These are phyloP conservation scores for Ustilago esculenta DNA, from an alignment of 1,284 basidiomycete genomes.

Conservation along the genomic window DNA sequence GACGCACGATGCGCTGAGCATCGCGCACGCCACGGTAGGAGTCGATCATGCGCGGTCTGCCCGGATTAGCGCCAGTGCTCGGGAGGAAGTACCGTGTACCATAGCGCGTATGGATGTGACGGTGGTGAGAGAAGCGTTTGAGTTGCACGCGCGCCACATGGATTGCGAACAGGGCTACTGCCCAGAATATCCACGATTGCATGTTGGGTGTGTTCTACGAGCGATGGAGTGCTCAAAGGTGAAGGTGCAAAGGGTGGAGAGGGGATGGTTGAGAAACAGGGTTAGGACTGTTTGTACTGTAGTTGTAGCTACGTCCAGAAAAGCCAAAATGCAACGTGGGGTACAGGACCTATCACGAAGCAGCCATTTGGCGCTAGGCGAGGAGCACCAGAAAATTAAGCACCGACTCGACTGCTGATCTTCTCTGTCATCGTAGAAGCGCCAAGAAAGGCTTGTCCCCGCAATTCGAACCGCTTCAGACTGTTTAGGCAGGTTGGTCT, in stretches of 20 bases:
- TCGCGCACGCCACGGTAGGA: constrained; percentile 39
- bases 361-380: no score
- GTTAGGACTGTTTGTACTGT: no score
- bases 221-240: no score
- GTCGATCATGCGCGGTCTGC: constrained; percentile 43
- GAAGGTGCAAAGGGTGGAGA: no score
- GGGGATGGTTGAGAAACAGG: no score
- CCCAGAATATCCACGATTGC: constrained; percentile 7
- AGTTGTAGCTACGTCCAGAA: background rate
- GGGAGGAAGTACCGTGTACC: constrained; percentile 24
- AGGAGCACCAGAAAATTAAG: no score
- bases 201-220: no score
- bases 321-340: background rate
- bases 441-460: no score
- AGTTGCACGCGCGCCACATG: constrained; percentile 12
- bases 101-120: constrained; percentile 39
- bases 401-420: no score
- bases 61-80: constrained; percentile 7
- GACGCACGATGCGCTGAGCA: constrained; percentile 38
- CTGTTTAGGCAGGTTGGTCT: no score
- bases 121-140: constrained; percentile 10
- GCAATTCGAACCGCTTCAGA: no score
- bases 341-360: background rate
- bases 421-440: no score
- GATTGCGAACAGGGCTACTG: constrained; percentile 8